Percentiles rank a stretch among this genome's conserved stretches.
These are phyloP conservation scores for Clarkia xantiana DNA, from an alignment of 345 rosid genomes.

Conservation along the genomic window DNA sequence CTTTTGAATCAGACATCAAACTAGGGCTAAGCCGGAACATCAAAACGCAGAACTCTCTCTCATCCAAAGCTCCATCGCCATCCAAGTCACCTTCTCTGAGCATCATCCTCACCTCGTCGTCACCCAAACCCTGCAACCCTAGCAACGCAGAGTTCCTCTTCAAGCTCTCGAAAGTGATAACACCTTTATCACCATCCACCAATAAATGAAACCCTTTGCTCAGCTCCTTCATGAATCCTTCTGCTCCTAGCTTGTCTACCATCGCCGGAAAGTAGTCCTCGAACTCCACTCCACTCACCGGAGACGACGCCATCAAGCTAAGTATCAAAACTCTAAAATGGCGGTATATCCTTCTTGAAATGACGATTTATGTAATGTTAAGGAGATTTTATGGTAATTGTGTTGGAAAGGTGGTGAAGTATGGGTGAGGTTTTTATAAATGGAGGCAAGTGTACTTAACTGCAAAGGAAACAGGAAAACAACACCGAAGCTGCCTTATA, in stretches of 20 bases:
- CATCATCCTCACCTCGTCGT: constrained; percentile 30
- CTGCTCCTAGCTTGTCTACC: constrained; percentile 31
- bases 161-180: constrained; percentile 32
- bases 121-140: constrained; percentile 23
- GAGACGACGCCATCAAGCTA: too few species aligned
- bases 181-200: constrained; percentile 26
- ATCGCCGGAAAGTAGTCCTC: constrained; percentile 31
- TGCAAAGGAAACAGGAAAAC: too few species aligned
- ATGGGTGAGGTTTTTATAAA: too few species aligned
- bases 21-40: constrained; percentile 43
- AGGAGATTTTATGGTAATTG: too few species aligned
- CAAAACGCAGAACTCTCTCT: constrained; percentile 40
- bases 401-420: too few species aligned
- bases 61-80: constrained; percentile 29
- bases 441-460: too few species aligned
- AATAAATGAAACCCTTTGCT: constrained; percentile 28
- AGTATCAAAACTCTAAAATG: too few species aligned
- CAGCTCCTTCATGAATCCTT: constrained; percentile 30
- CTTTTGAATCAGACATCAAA: constrained; percentile 27
- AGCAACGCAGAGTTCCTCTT: constrained; percentile 26
- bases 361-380: too few species aligned
- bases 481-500: too few species aligned
- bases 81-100: constrained; percentile 35
- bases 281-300: constrained; percentile 3
- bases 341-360: too few species aligned